Percentiles rank a stretch among this genome's conserved stretches.
These are phyloP conservation scores for Melampsora larici-populina DNA, from an alignment of 1,284 basidiomycete species.

Conservation along the genomic window DNA sequence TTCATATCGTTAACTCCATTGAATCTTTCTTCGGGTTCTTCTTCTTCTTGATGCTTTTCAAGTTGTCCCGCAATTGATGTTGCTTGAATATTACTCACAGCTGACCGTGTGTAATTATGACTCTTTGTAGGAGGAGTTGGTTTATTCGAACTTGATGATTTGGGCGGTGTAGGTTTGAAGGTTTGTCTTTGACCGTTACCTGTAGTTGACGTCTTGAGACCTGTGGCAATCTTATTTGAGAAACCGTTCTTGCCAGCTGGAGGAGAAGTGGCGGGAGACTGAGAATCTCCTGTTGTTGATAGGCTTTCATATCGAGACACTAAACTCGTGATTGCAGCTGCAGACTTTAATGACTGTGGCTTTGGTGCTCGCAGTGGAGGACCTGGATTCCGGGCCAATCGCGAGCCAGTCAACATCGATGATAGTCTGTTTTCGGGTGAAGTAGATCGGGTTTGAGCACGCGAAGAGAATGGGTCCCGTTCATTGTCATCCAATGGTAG, in stretches of 20 bases:
- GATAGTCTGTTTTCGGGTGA: not conserved
- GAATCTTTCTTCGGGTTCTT: not conserved
- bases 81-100: not conserved
- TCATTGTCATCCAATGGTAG: not conserved
- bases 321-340: slow-evolving; percentile 35
- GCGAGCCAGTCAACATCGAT: not conserved
- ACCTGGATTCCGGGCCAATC: not conserved
- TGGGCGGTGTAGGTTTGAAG: slow-evolving; percentile 22
- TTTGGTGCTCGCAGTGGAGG: slow-evolving; percentile 39
- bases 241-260: not conserved
- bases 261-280: not conserved
- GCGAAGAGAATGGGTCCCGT: slow-evolving; percentile 36
- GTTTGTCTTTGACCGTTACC: slow-evolving; percentile 1
- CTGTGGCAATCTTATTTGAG: not conserved
- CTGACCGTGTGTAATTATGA: not conserved
- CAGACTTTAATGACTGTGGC: slow-evolving; percentile 39
- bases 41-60: not conserved
- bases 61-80: not conserved
- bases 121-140: not conserved
- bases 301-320: slow-evolving; percentile 40
- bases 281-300: not conserved
- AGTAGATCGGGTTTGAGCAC: slow-evolving; percentile 7
- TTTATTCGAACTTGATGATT: not conserved
- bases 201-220: not conserved
- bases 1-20: slow-evolving; percentile 22